Evolutionary conservation across 495 filamentous ascomycete species (phyloP), one percentile per base, ranked within the genome.

Genomic region (Xylaria cubensis): DNA sequence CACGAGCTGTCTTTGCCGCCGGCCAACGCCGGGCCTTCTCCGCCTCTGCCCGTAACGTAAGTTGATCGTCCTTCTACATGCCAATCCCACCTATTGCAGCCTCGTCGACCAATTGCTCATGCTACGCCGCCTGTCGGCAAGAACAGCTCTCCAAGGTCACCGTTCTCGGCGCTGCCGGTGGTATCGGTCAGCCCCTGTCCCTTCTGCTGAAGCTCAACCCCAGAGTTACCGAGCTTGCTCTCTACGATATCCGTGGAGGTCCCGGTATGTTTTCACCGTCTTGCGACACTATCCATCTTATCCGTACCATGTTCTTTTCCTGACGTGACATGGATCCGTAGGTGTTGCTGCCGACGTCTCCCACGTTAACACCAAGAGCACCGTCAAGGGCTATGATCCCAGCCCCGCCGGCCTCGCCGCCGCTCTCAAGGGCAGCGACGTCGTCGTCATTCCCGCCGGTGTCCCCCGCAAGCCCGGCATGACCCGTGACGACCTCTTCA

Each of bases 401-500:
- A 92, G 89, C 71, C 85, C 90, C 64, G 85, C 88, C 67, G 94
- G 94, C 74, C 90, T 98, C 44, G 88, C 87, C 78, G 87, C 87
- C 75, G 90, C 90, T 74, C 90, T 98, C 80, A 92, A 92, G 83
- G 94, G 90, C 79, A 85, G 94, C 74, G 94, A 98, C 81, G 90
- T 99, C 77, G 94, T 99, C 77, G 90, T 99, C 77, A 98, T 99
- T 82, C 96, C 96, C 77, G 96, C 96, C 77, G 96, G 96, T 86
- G 96, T 99, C 74, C 96, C 96, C 76, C 94, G 96, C 86, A 99
- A 99, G 90, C 96, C 96, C 79, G 96, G 96, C 85, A 99, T 99
- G 96, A 97, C 93, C 86, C 94, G 96, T 87, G 96, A 98, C 86
- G 94, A 99, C 80, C 92, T 99, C 68, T 99, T 99, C 93, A 99